These are phyloP conservation scores for Russula olivacea DNA, from an alignment of 768 basidiomycete species.

Conservation along the genomic window DNA sequence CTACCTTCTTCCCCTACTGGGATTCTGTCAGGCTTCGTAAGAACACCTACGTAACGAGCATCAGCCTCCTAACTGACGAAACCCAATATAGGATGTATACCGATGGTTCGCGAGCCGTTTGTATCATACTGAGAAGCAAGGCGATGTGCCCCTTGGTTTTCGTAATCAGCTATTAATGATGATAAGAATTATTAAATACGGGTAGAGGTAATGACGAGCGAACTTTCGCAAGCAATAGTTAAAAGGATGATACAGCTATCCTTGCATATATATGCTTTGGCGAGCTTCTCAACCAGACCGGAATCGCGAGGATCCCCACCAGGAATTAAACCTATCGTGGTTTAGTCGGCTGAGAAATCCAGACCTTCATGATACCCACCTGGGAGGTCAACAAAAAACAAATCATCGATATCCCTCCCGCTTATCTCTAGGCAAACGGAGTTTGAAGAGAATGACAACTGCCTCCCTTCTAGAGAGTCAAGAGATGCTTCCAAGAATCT, in stretches of 20 bases:
- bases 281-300: conserved; percentile 52
- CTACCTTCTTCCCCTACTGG: conserved; percentile 10
- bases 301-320: conserved; percentile 52
- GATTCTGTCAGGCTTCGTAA: conserved; percentile 19
- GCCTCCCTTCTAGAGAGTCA: conserved; percentile 26
- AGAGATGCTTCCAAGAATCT: conserved; percentile 39
- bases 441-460: conserved; percentile 36
- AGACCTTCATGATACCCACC: conserved; percentile 27
- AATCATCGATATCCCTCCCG: conserved; percentile 35
- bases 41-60: neutral
- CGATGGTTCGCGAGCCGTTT: conserved; percentile 61
- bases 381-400: conserved; percentile 40
- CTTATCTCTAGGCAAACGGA: conserved; percentile 36
- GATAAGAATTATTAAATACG: neutral
- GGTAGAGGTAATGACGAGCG: conserved; percentile 21
- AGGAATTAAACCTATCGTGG: conserved; percentile 48
- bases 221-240: conserved; percentile 61
- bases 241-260: conserved; percentile 61
- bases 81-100: conserved; percentile 35
- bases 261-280: conserved; percentile 51
- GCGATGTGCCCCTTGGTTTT: conserved; percentile 68
- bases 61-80: neutral
- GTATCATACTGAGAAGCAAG: conserved; percentile 57
- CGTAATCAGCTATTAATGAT: conserved; percentile 55
- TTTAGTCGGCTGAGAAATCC: neutral